Evolutionary conservation across 208 protist genomes (phyloP).

Genomic region (Crithidia expoeki): DNA sequence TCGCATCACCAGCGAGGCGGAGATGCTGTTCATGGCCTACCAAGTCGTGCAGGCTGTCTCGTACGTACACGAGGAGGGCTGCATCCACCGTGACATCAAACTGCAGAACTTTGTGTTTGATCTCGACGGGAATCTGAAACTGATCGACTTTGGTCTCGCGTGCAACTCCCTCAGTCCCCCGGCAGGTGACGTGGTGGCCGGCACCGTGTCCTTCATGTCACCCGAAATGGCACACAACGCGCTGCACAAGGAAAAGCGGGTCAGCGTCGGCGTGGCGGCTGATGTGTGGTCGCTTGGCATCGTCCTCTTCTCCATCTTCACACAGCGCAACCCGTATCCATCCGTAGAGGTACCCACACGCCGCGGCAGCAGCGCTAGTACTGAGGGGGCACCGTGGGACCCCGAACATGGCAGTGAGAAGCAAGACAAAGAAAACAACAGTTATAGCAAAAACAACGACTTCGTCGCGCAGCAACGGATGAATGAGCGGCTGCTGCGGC

Average conservation of each 20-base stretch:
- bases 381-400: background rate
- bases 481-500: conserved; percentile 68
- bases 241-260: conserved; percentile 71
- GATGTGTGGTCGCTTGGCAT: conserved; percentile 92
- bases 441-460: background rate
- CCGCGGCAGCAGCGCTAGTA: conserved; percentile 3
- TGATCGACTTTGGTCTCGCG: conserved; percentile 93
- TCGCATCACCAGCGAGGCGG: conserved; percentile 79
- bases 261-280: conserved; percentile 80
- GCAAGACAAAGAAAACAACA: background rate
- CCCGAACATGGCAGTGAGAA: background rate
- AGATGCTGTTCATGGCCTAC: conserved; percentile 92
- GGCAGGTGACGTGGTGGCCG: conserved; percentile 86
- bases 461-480: conserved; percentile 35
- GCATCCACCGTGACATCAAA: conserved; percentile 93
- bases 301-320: conserved; percentile 90
- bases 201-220: conserved; percentile 92
- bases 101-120: conserved; percentile 93
- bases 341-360: conserved; percentile 7
- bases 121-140: conserved; percentile 83
- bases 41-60: conserved; percentile 88
- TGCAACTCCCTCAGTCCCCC: conserved; percentile 71
- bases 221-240: conserved; percentile 94
- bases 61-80: conserved; percentile 89
- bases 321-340: conserved; percentile 84